Evolutionary conservation across 2,329 filamentous ascomycete species (phyloP).

Genomic region (Magnaporthales sp.): DNA sequence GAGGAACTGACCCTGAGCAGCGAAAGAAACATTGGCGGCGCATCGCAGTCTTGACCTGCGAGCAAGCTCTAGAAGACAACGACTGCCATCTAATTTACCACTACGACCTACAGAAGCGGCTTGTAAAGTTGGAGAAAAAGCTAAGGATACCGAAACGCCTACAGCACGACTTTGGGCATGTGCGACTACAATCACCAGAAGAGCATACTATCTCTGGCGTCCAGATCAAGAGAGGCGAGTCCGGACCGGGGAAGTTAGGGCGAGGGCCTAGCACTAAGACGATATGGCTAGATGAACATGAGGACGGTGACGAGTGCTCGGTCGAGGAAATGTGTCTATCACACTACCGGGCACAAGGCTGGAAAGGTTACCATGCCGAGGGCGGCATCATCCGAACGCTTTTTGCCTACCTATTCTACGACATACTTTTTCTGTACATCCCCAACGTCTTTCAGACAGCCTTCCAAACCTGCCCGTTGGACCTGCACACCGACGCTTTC

Average conservation of each 20-base stretch:
- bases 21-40: slow-evolving; percentile 80
- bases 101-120: slow-evolving; percentile 86
- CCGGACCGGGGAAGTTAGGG: slow-evolving; percentile 17
- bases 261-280: slow-evolving; percentile 59
- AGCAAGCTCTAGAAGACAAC: slow-evolving; percentile 75
- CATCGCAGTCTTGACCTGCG: slow-evolving; percentile 71
- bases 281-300: slow-evolving; percentile 72
- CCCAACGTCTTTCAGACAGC: slow-evolving; percentile 96
- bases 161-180: slow-evolving; percentile 89
- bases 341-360: slow-evolving; percentile 72
- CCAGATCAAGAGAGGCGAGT: slow-evolving; percentile 57
- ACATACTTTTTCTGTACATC: slow-evolving; percentile 85
- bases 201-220: slow-evolving; percentile 71
- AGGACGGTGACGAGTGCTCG: slow-evolving; percentile 63
- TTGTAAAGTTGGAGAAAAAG: slow-evolving; percentile 81
- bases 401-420: slow-evolving; percentile 84
- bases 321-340: slow-evolving; percentile 94
- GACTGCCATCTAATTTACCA: slow-evolving; percentile 90
- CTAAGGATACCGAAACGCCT: slow-evolving; percentile 75
- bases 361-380: slow-evolving; percentile 93
- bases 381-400: slow-evolving; percentile 87
- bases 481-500: slow-evolving; percentile 89
- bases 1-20: slow-evolving; percentile 25
- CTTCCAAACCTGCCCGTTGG: slow-evolving; percentile 88
- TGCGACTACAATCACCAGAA: slow-evolving; percentile 64